These are phyloP conservation scores for Blastocystis sp. DNA, from an alignment of 352 stramenopile genomes.

Conservation along the genomic window DNA sequence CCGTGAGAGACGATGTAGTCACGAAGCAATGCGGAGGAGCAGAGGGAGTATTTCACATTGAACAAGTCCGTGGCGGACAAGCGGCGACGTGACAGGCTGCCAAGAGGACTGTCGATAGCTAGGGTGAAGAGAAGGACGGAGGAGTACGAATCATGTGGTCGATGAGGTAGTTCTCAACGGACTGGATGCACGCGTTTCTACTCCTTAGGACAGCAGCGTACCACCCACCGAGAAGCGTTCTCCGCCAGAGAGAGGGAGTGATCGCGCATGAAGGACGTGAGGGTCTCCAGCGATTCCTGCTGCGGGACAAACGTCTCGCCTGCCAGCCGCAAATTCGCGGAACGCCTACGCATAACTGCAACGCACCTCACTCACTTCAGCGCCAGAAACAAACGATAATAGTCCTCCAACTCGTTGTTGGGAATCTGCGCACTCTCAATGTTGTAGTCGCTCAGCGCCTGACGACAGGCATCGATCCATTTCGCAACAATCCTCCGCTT, in stretches of 20 bases:
- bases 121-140: not conserved
- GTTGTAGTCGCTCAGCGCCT: not conserved
- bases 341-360: slow-evolving; percentile 12
- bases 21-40: not conserved
- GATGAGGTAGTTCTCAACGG: slow-evolving; percentile 58
- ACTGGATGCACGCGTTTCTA: slow-evolving; percentile 41
- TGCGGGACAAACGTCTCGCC: not conserved
- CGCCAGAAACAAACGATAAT: slow-evolving; percentile 27
- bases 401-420: slow-evolving; percentile 21
- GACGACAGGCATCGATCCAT: slow-evolving; percentile 4
- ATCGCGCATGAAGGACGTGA: slow-evolving; percentile 1
- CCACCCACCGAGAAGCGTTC: not conserved
- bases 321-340: slow-evolving; percentile 31
- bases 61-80: slow-evolving; percentile 51
- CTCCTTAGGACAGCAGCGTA: not conserved
- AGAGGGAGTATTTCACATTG: slow-evolving; percentile 22
- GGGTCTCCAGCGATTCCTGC: not conserved
- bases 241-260: not conserved
- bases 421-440: slow-evolving; percentile 2
- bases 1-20: not conserved
- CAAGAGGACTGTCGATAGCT: slow-evolving; percentile 5
- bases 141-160: slow-evolving; percentile 31
- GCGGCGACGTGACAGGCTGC: slow-evolving; percentile 13
- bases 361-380: not conserved
- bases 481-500: not conserved